Percentiles rank a stretch among this genome's conserved stretches.
These are phyloP conservation scores for Lasiodiplodia sp. DNA, from an alignment of 2,329 filamentous ascomycete species.

Conservation along the genomic window DNA sequence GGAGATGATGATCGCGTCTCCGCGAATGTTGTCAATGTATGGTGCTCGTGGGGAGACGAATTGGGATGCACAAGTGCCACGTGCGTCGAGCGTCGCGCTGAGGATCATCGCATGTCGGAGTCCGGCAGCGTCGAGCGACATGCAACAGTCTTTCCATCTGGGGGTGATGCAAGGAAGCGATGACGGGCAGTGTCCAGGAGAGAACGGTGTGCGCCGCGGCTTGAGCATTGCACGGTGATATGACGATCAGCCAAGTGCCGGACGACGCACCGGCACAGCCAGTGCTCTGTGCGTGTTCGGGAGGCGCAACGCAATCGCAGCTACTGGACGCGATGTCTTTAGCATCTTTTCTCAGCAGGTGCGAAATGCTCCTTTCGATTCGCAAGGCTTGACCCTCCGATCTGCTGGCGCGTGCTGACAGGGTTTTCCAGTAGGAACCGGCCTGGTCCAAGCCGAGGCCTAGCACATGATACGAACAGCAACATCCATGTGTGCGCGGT, in stretches of 20 bases:
- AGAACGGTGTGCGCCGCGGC: constrained; percentile 8
- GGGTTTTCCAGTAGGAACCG: background rate
- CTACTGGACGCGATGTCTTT: constrained; percentile 1
- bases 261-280: constrained; percentile 7
- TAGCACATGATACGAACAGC: constrained; percentile 2
- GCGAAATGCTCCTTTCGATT: constrained; percentile 10
- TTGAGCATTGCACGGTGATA: constrained; percentile 12
- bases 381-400: constrained; percentile 9
- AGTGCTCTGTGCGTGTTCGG: constrained; percentile 17
- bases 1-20: constrained; percentile 14
- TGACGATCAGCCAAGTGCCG: constrained; percentile 25
- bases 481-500: background rate
- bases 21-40: background rate
- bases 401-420: background rate
- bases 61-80: constrained; percentile 13
- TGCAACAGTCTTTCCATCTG: constrained; percentile 5
- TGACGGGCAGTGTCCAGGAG: constrained; percentile 7
- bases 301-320: background rate
- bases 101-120: constrained; percentile 10
- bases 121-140: constrained; percentile 2
- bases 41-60: background rate
- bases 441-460: background rate
- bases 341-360: constrained; percentile 13
- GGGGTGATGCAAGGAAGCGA: constrained; percentile 23
- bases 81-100: constrained; percentile 4